Percentiles rank a stretch among this genome's conserved stretches.
Conservation (phyloP, 176 grass and related monocot species). For the Calamus simplicifolius region DNA sequence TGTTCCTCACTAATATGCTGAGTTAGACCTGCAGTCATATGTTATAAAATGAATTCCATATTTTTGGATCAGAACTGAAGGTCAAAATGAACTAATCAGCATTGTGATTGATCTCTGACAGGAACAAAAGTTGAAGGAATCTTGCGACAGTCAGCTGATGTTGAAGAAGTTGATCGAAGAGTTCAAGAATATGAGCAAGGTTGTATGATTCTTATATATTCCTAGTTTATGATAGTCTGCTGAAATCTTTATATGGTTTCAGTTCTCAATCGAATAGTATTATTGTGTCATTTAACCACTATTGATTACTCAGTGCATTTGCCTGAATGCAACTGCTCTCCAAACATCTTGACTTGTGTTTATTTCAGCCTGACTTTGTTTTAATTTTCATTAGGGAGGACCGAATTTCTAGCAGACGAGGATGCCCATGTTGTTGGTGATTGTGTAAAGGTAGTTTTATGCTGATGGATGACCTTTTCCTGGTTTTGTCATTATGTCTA, state of each 20-base stretch:
- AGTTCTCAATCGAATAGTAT: too few relatives aligned
- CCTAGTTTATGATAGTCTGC: too few relatives aligned
- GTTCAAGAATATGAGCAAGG: conserved; percentile 97
- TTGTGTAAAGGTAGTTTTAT: conserved; percentile 76
- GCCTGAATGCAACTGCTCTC: too few relatives aligned
- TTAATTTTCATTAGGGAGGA: conserved; percentile 49
- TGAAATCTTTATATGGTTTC: too few relatives aligned
- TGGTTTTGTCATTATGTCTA: neutral
- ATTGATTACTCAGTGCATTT: too few relatives aligned
- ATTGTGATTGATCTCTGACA: conserved; percentile 36
- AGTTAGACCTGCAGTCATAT: too few relatives aligned
- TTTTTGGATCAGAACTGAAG: neutral
- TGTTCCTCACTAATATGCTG: too few relatives aligned
- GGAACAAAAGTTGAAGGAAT: conserved; percentile 95
- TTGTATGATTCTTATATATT: conserved; percentile 11
- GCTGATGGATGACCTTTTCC: neutral
- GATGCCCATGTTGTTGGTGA: conserved; percentile 97
- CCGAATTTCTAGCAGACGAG: conserved; percentile 71
- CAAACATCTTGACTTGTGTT: conserved; percentile 2
- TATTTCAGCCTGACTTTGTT: conserved; percentile 21
- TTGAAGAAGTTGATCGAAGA: conserved; percentile 91
- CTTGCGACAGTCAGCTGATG: conserved; percentile 92
- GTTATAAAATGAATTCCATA: neutral
- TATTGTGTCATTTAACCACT: too few relatives aligned
- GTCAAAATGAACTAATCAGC: neutral